phyloP scores from a whole-genome alignment of 2,329 filamentous ascomycete species.

The Claviceps maximensis region DNA sequence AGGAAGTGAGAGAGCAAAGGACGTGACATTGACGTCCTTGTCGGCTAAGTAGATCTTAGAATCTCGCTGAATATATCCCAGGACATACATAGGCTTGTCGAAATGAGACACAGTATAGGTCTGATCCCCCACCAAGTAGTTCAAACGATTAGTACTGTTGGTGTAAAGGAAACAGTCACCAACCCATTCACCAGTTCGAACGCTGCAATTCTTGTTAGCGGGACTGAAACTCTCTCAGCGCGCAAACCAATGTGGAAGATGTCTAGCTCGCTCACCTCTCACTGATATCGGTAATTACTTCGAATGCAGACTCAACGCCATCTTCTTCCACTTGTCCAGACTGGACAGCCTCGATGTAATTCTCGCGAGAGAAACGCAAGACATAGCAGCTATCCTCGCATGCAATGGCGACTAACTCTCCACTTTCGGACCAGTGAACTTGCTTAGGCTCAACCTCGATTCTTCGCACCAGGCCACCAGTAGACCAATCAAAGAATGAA shows the following conservation, averaged over 20 bases:
- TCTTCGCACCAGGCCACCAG: slow-evolving; percentile 73
- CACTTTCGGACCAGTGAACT: slow-evolving; percentile 96
- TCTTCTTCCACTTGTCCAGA: slow-evolving; percentile 74
- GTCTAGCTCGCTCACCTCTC: slow-evolving; percentile 47
- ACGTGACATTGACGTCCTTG: slow-evolving; percentile 87
- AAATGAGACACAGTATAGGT: slow-evolving; percentile 97
- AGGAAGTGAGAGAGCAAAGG: slow-evolving; percentile 78
- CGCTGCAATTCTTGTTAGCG: slow-evolving; percentile 32
- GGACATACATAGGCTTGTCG: slow-evolving; percentile 85
- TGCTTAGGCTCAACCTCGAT: slow-evolving; percentile 67
- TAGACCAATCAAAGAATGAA: slow-evolving; percentile 93
- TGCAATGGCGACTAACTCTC: slow-evolving; percentile 81
- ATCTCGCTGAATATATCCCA: slow-evolving; percentile 91
- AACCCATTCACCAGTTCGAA: slow-evolving; percentile 93
- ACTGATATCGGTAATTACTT: slow-evolving; percentile 89
- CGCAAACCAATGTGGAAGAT: not conserved
- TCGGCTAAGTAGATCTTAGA: slow-evolving; percentile 91
- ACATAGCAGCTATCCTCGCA: slow-evolving; percentile 96
- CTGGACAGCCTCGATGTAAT: slow-evolving; percentile 73
- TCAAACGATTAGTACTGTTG: slow-evolving; percentile 88
- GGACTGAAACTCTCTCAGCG: not conserved
- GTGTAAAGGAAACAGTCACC: slow-evolving; percentile 99
- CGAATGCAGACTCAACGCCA: slow-evolving; percentile 90
- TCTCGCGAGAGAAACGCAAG: slow-evolving; percentile 78
- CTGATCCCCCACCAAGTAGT: slow-evolving; percentile 95